Conservation (phyloP, 192 early-diverging fungal genomes). For the Powellomyces hirtus region DNA sequence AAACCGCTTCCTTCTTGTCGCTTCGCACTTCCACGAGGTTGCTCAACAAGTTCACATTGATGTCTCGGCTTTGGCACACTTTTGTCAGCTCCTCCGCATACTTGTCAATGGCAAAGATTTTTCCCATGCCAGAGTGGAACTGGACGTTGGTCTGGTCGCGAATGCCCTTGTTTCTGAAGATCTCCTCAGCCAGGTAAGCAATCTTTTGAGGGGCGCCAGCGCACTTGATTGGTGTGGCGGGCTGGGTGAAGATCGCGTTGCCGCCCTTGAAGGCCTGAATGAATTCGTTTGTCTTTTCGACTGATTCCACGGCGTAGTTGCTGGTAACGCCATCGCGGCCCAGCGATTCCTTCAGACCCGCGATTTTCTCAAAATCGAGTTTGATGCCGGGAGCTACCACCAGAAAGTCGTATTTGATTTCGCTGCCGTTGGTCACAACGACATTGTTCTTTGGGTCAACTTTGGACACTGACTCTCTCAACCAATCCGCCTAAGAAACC, state of each 20-base stretch:
- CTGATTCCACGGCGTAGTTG: slow-evolving; percentile 76
- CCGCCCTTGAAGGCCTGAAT: slow-evolving; percentile 68
- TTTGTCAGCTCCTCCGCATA: slow-evolving; percentile 70
- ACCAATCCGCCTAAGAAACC: slow-evolving; percentile 64
- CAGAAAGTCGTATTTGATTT: slow-evolving; percentile 65
- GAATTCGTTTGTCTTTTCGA: slow-evolving; percentile 72
- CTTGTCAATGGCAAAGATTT: slow-evolving; percentile 85
- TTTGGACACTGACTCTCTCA: slow-evolving; percentile 66
- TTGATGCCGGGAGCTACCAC: slow-evolving; percentile 78
- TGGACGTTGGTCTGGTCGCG: slow-evolving; percentile 66
- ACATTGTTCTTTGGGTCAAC: slow-evolving; percentile 73
- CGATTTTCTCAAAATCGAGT: slow-evolving; percentile 72
- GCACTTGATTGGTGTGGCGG: slow-evolving; percentile 83
- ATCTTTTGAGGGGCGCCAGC: slow-evolving; percentile 89
- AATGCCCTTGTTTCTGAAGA: slow-evolving; percentile 67
- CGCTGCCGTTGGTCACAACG: slow-evolving; percentile 60
- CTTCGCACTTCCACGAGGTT: slow-evolving; percentile 69
- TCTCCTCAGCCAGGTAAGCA: slow-evolving; percentile 81
- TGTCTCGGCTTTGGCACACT: slow-evolving; percentile 64
- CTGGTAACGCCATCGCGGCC: slow-evolving; percentile 78
- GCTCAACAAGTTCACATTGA: slow-evolving; percentile 68
- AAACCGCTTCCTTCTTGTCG: slow-evolving; percentile 68
- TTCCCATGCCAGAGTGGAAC: slow-evolving; percentile 78
- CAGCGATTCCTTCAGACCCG: slow-evolving; percentile 68
- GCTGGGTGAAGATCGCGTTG: slow-evolving; percentile 88